These are phyloP conservation scores for Xylaria multiplex DNA, from an alignment of 2,329 filamentous ascomycete genomes.

Conservation along the genomic window DNA sequence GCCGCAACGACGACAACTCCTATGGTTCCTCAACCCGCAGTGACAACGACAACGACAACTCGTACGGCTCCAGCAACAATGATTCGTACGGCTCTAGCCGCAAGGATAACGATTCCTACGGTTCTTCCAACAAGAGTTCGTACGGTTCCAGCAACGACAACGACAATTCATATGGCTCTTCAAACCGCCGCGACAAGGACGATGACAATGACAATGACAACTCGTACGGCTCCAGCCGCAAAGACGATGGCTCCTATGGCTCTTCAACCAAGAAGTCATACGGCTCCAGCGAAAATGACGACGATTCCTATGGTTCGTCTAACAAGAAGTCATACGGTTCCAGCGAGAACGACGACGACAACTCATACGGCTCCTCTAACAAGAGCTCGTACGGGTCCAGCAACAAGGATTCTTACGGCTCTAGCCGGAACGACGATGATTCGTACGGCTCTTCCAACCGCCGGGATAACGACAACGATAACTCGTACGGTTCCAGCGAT, in stretches of 20 bases:
- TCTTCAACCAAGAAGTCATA: not conserved
- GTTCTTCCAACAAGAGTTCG: conserved; percentile 5
- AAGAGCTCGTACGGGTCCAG: conserved; percentile 33
- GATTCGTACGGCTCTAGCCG: conserved; percentile 34
- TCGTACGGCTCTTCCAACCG: conserved; percentile 21
- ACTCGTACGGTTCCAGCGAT: conserved; percentile 29
- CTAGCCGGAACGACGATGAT: conserved; percentile 27
- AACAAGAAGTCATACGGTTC: conserved; percentile 28
- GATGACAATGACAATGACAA: conserved; percentile 15
- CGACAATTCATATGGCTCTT: conserved; percentile 27
- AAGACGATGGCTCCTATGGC: not conserved
- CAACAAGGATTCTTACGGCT: conserved; percentile 35
- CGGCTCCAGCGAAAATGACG: conserved; percentile 29
- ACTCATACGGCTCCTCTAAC: conserved; percentile 30
- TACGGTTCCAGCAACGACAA: conserved; percentile 8
- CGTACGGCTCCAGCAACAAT: conserved; percentile 33
- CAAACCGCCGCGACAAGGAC: conserved; percentile 4
- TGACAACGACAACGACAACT: conserved; percentile 1
- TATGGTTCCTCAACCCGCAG: conserved; percentile 29
- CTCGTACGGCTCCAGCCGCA: conserved; percentile 4
- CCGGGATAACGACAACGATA: conserved; percentile 15
- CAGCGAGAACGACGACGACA: conserved; percentile 21
- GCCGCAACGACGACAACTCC: conserved; percentile 18
- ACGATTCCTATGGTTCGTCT: conserved; percentile 29
- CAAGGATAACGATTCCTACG: not conserved